phyloP scores from a whole-genome alignment of 2,329 filamentous ascomycete species.

The Dactylella cylindrospora region DNA sequence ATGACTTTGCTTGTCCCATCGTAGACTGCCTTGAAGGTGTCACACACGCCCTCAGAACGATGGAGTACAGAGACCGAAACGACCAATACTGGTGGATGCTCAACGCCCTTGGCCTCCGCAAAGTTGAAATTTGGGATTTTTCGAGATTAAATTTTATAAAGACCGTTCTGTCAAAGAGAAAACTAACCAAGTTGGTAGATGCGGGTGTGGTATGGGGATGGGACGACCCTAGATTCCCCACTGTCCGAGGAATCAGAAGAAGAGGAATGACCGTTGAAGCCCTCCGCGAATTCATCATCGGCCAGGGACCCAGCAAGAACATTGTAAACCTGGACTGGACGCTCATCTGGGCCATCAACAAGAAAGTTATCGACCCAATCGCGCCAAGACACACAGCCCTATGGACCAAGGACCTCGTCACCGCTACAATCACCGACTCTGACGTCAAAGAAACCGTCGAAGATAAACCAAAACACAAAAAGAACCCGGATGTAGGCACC shows the following conservation, averaged over 20 bases:
- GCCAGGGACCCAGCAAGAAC: slow-evolving; percentile 80
- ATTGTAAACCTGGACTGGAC: slow-evolving; percentile 84
- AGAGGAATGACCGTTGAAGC: slow-evolving; percentile 78
- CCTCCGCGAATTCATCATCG: slow-evolving; percentile 78
- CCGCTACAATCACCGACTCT: slow-evolving; percentile 61
- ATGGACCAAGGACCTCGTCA: slow-evolving; percentile 69
- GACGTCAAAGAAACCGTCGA: slow-evolving; percentile 64
- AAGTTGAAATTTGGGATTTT: slow-evolving; percentile 84
- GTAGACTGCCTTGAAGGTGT: slow-evolving; percentile 79
- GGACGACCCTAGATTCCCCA: slow-evolving; percentile 86
- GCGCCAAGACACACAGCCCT: slow-evolving; percentile 74
- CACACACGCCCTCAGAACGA: slow-evolving; percentile 78
- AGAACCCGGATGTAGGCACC: slow-evolving; percentile 79
- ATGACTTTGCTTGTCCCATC: slow-evolving; percentile 82
- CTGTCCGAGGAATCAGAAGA: slow-evolving; percentile 74
- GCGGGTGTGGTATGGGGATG: slow-evolving; percentile 75
- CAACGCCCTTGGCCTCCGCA: slow-evolving; percentile 69
- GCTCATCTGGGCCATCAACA: slow-evolving; percentile 71
- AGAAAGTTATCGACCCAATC: slow-evolving; percentile 77
- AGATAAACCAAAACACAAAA: slow-evolving; percentile 82
- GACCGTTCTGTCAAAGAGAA: slow-evolving; percentile 81
- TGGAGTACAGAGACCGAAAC: slow-evolving; percentile 85
- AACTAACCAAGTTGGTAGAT: slow-evolving; percentile 80
- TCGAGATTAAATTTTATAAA: slow-evolving; percentile 79
- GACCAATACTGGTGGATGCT: slow-evolving; percentile 86